Conservation (phyloP, 345 rosid genomes). For the Crucihimalaya himalaica region DNA sequence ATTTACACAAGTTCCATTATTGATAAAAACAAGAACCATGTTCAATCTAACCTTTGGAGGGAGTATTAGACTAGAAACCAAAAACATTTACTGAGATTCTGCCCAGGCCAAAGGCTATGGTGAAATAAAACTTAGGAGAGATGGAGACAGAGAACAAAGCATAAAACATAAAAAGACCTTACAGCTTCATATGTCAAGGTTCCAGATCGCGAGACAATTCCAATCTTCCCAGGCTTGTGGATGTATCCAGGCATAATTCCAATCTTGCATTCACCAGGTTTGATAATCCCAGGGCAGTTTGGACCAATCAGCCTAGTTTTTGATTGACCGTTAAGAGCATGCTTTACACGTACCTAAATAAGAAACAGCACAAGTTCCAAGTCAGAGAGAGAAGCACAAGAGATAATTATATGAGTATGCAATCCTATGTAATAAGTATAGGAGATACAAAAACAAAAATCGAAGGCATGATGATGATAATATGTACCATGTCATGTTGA, state of each 20-base stretch:
- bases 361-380: not conserved
- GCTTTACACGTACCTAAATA: conserved; percentile 83
- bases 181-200: conserved; percentile 99
- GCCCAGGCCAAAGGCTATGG: not conserved
- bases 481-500: conserved; percentile 89
- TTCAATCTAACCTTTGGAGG: not conserved
- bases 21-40: not conserved
- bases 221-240: conserved; percentile 95
- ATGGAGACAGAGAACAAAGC: conserved; percentile 4
- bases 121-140: not conserved
- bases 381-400: conserved; percentile 21
- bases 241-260: conserved; percentile 99
- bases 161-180: conserved; percentile 38
- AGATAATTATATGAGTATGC: not conserved
- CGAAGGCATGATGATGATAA: not conserved
- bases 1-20: not conserved
- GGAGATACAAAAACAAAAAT: not conserved
- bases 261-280: conserved; percentile 95
- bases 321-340: conserved; percentile 83
- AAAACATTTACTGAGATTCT: not conserved
- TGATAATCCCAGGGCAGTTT: conserved; percentile 94
- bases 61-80: not conserved
- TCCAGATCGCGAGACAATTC: conserved; percentile 95
- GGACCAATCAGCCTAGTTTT: conserved; percentile 95
- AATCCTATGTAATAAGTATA: conserved; percentile 4